Percentiles rank a stretch among this genome's conserved stretches.
Evolutionary conservation across 495 filamentous ascomycete species (phyloP).

Genomic region (Corynascus novoguineensis): DNA sequence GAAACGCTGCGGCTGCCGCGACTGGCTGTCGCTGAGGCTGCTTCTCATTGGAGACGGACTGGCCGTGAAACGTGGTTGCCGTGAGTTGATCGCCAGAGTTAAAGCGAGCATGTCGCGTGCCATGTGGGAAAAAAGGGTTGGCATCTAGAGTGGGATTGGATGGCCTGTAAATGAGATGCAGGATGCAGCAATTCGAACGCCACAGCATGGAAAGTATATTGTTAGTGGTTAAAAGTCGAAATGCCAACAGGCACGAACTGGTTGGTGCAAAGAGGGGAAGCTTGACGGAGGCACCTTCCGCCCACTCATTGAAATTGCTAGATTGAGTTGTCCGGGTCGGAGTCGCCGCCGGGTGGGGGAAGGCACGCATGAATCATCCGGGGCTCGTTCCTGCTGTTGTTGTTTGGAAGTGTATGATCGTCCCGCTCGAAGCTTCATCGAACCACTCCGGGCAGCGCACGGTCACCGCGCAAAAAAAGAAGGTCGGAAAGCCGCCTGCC

Average conservation of each 20-base stretch:
- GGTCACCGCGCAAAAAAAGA: no score
- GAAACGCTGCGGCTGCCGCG: background rate
- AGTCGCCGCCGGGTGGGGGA: background rate
- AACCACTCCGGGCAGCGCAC: constrained; percentile 26
- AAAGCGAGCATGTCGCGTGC: background rate
- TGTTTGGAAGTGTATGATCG: constrained; percentile 25
- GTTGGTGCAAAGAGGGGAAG: no score
- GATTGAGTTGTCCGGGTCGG: no score
- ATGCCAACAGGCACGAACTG: background rate
- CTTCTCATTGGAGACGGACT: constrained; percentile 1
- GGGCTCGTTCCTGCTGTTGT: background rate
- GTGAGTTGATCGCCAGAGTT: background rate
- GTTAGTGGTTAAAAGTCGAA: no score
- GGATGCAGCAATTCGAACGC: no score
- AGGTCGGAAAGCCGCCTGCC: background rate
- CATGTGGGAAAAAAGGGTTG: background rate
- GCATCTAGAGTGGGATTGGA: background rate
- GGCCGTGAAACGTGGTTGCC: constrained; percentile 5
- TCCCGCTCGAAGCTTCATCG: constrained; percentile 26
- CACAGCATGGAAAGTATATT: no score
- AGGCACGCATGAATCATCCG: background rate
- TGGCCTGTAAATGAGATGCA: background rate
- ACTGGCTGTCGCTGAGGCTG: background rate
- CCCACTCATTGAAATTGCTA: no score
- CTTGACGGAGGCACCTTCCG: no score